Conservation (phyloP, 306 rosid species). For the Astragalus glycyphyllos region DNA sequence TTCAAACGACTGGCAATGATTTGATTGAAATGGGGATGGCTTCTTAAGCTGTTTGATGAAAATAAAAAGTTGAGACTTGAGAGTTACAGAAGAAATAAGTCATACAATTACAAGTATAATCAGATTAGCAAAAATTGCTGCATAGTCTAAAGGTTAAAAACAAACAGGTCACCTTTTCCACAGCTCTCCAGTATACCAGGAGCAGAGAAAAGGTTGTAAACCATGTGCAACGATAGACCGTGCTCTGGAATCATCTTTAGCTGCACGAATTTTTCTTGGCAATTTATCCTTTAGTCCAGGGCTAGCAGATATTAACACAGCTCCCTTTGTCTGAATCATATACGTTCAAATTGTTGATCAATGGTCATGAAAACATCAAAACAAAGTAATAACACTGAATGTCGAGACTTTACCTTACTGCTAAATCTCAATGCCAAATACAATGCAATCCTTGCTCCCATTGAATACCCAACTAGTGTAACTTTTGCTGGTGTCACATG, state of each 20-base stretch:
- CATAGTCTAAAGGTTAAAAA: slow-evolving; percentile 31
- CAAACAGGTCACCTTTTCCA: slow-evolving; percentile 72
- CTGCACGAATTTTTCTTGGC: slow-evolving; percentile 75
- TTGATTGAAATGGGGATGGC: slow-evolving; percentile 75
- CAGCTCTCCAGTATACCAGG: slow-evolving; percentile 82
- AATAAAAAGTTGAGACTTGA: neutral
- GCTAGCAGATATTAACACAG: slow-evolving; percentile 83
- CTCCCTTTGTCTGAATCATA: slow-evolving; percentile 73
- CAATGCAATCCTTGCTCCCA: slow-evolving; percentile 94
- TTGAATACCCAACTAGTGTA: slow-evolving; percentile 83
- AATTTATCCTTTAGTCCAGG: slow-evolving; percentile 80
- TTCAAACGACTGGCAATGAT: slow-evolving; percentile 64
- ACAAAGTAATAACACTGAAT: slow-evolving; percentile 35
- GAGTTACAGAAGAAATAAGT: slow-evolving; percentile 8
- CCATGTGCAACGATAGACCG: slow-evolving; percentile 62
- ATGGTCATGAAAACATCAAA: slow-evolving; percentile 10
- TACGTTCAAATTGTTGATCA: slow-evolving; percentile 40
- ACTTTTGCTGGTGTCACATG: slow-evolving; percentile 66
- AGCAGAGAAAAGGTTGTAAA: slow-evolving; percentile 66
- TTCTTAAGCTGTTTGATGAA: slow-evolving; percentile 69
- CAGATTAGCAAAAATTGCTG: slow-evolving; percentile 36
- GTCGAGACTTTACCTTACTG: slow-evolving; percentile 57
- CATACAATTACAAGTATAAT: slow-evolving; percentile 4
- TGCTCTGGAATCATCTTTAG: slow-evolving; percentile 87
- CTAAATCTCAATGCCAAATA: slow-evolving; percentile 76